Evolutionary conservation across 1,284 basidiomycete species (phyloP).

Genomic region (Irpex sp.): DNA sequence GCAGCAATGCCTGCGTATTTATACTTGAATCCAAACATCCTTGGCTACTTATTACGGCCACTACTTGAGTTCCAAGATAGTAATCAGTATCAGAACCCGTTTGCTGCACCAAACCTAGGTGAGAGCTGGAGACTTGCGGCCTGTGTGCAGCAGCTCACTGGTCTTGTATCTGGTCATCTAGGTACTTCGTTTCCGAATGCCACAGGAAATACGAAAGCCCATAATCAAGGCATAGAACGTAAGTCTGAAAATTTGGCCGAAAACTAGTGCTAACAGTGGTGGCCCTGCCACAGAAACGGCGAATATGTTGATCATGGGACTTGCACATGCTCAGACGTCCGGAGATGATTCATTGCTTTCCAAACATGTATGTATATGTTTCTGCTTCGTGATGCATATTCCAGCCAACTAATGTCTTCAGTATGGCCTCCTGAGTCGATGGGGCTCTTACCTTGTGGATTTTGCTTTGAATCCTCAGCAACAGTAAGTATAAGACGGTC

Average conservation of each 20-base stretch:
- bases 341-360: conserved; percentile 43
- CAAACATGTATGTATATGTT: not conserved
- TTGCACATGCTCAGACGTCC: conserved; percentile 61
- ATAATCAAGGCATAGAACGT: conserved; percentile 17
- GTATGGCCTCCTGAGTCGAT: conserved; percentile 54
- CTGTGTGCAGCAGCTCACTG: not conserved
- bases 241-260: not conserved
- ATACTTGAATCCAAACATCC: conserved; percentile 41
- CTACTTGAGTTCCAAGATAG: conserved; percentile 40
- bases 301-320: conserved; percentile 71
- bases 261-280: not conserved
- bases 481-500: not conserved
- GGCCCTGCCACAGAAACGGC: conserved; percentile 46
- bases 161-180: not conserved
- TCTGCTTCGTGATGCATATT: not conserved
- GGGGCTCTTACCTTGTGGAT: conserved; percentile 60
- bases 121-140: not conserved
- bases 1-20: conserved; percentile 43
- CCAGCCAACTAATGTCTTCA: conserved; percentile 18
- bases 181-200: conserved; percentile 15
- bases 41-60: conserved; percentile 38
- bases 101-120: conserved; percentile 42
- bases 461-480: conserved; percentile 32
- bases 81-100: conserved; percentile 23
- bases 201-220: conserved; percentile 9